These are phyloP conservation scores for Mycena rebaudengoi DNA, from an alignment of 768 basidiomycete genomes.

Conservation along the genomic window DNA sequence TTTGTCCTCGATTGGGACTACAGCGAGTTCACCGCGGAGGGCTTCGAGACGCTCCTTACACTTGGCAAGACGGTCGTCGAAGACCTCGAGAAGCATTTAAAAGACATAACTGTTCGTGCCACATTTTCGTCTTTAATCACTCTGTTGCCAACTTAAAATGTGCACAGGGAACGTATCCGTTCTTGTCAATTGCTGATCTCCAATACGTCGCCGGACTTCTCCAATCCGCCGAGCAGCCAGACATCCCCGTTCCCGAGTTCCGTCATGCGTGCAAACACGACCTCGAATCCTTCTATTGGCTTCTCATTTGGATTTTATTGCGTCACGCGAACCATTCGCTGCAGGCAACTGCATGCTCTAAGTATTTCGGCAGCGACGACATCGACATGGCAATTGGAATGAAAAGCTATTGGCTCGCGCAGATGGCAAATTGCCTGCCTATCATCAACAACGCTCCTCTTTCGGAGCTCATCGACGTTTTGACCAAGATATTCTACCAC, in stretches of 20 bases:
- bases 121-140: not conserved
- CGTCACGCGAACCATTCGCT: constrained; percentile 4
- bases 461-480: not conserved
- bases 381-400: not conserved
- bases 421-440: too few relatives aligned
- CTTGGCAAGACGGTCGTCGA: not conserved
- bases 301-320: constrained; percentile 14
- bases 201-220: not conserved
- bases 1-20: constrained; percentile 16
- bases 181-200: not conserved
- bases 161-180: constrained; percentile 12
- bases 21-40: not conserved
- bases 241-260: too few relatives aligned
- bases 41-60: not conserved
- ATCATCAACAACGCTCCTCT: not conserved
- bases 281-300: constrained; percentile 15
- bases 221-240: too few relatives aligned
- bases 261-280: constrained; percentile 4
- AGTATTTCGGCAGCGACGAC: not conserved
- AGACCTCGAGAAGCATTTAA: not conserved
- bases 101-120: constrained; percentile 10
- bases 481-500: not conserved
- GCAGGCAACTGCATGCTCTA: not conserved
- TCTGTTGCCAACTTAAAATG: not conserved
- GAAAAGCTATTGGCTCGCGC: not conserved